Evolutionary conservation across 2,329 filamentous ascomycete genomes (phyloP), one percentile per base, ranked within the genome.

Genomic region (Beauveria australis): DNA sequence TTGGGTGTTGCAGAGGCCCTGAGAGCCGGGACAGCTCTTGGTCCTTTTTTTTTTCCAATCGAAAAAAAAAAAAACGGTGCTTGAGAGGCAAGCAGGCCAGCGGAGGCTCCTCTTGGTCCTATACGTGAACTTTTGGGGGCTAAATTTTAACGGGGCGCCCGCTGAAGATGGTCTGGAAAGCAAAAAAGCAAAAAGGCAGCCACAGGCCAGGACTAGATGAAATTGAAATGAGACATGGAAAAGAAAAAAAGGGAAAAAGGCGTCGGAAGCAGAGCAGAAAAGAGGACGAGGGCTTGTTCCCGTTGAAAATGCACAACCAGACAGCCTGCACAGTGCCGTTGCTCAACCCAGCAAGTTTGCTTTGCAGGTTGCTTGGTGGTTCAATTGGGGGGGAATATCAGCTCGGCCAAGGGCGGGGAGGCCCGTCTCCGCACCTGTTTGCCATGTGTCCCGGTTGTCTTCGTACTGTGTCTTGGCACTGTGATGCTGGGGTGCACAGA

Each of bases 361-460:
- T 58, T 49, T 58, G 54, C 44, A 58, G 46, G 44, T 57, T 48
- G 54, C 28, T 56, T 24, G 44, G 33, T 30, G 37, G 33, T 58
- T 51, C 18, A 48, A 37, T 46, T 58, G 55, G 55, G 55, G 55
- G 28, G 41, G n/a, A n/a, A 44, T 10, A 28, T 51, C 37, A 30
- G 55, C 22, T 58, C 1, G 28, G 54, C 44, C 44, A 37, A 19
- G 47, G 46, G 47, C 55, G 55, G 47, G 55, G 55, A 51, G 55
- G 55, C 46, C 19, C 43, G 55, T 49, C 55, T 58, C 55, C 55
- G 55, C 55, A 58, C 46, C 55, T 58, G 55, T 58, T 58, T 58
- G 55, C 55, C 55, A 58, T 58, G 55, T 58, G 55, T 24, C 10
- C 18, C 16, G n/a, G 9, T 12, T 16, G 6, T 24, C 4, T 14